Percentiles rank a stretch among this genome's conserved stretches.
Conservation (phyloP, 192 early-diverging fungal genomes). For the Coemansia sp. region DNA sequence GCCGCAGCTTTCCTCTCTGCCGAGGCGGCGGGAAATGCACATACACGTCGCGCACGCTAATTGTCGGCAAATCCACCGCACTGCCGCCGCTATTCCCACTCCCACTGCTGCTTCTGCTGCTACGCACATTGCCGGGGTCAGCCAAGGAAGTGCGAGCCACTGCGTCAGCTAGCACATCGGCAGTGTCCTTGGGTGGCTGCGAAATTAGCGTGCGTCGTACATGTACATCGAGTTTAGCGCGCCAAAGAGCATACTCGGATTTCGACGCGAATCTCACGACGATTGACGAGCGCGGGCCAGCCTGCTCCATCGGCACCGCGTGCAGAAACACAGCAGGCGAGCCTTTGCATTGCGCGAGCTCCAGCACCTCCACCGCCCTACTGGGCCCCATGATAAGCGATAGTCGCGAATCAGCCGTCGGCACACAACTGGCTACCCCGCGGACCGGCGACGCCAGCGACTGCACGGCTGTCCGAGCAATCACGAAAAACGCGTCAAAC, state of each 20-base stretch:
- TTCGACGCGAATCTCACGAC: conserved; percentile 44
- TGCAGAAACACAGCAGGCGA: conserved; percentile 35
- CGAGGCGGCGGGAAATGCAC: conserved; percentile 41
- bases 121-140: conserved; percentile 35
- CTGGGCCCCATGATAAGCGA: conserved; percentile 33
- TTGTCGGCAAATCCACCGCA: conserved; percentile 39
- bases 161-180: conserved; percentile 43
- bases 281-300: conserved; percentile 20
- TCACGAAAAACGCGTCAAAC: conserved; percentile 40
- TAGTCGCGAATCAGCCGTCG: conserved; percentile 23
- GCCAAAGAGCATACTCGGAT: conserved; percentile 42
- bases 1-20: conserved; percentile 44
- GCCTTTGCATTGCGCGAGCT: conserved; percentile 49
- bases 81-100: conserved; percentile 29
- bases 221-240: conserved; percentile 40
- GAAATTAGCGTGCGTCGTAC: conserved; percentile 32
- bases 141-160: conserved; percentile 43
- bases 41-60: conserved; percentile 54
- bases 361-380: conserved; percentile 44
- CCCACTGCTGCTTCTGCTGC: conserved; percentile 23
- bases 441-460: conserved; percentile 3
- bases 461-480: conserved; percentile 21
- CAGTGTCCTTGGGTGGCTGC: conserved; percentile 37
- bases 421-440: conserved; percentile 15
- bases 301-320: conserved; percentile 22